Base-by-base conservation (phyloP, 2,329 filamentous ascomycete species). In the Phoma herbarum region DNA sequence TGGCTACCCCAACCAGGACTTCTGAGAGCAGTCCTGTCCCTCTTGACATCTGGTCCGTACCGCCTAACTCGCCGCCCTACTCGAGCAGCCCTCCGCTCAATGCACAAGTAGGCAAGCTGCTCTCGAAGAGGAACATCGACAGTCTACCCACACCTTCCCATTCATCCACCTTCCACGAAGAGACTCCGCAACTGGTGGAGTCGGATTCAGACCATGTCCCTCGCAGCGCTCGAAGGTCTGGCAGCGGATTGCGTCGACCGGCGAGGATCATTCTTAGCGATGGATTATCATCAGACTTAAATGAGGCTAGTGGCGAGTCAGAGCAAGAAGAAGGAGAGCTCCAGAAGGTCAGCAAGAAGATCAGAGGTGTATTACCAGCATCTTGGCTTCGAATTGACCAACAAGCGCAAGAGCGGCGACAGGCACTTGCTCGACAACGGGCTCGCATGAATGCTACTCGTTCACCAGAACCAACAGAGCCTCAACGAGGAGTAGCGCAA, bases 341-440 rank as follows among this genome's bases (percentile, higher is more conserved):
- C 12, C 66, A 65, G 42, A 64, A 71, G 31, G 77, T 78, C 39
- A 69, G 73, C 10, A 79, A 74, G 52, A 77, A 75, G 35, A 83
- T 83, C 46, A 80, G 73, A 68, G 81, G 81, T 12, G 81, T 83
- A 8, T 67, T 83, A 18, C 81, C 81, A 25, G 81, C 81, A 28
- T 83, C 81, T 1, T 83, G 81, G 80, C 65, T 83, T 49, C 80
- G 77, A 49, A 76, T 83, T 26, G 81, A 83, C 59, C 68, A 72
- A n/a, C 73, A 79, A 57, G 70, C 71, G 25, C 76, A 76, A 48
- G 62, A 69, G 45, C 67, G 63, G 57, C 62, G 62, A 37, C 64
- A 67, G 20, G 50, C 60, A 20, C 60, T 57, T 44, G 65, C 68
- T 44, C 62, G 60, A 37, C 59, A 64, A 42, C 63, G 57, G 41